phyloP scores from a whole-genome alignment of 768 basidiomycete genomes.

The Nidula microcarpa region DNA sequence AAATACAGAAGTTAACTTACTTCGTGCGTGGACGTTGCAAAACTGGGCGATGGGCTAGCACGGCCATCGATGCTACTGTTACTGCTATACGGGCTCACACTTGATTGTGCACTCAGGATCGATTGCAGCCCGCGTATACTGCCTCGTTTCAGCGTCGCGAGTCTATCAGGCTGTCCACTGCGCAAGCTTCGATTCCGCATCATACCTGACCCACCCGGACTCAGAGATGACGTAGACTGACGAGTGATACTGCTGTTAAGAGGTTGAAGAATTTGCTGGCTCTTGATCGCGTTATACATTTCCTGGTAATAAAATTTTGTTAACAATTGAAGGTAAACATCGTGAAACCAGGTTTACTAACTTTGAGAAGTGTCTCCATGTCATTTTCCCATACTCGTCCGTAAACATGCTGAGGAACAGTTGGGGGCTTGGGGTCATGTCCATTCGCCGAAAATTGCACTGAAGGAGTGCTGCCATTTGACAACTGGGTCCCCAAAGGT shows the following conservation, averaged over 20 bases:
- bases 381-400: constrained; percentile 81
- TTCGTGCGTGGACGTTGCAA: constrained; percentile 85
- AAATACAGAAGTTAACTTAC: constrained; percentile 27
- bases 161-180: constrained; percentile 57
- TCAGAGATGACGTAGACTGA: constrained; percentile 53
- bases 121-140: constrained; percentile 88
- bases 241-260: constrained; percentile 44
- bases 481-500: constrained; percentile 27
- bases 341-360: constrained; percentile 20
- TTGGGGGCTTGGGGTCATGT: constrained; percentile 18
- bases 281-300: constrained; percentile 91
- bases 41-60: constrained; percentile 93
- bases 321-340: too few species aligned
- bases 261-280: constrained; percentile 87
- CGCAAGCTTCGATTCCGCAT: constrained; percentile 74
- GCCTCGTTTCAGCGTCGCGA: constrained; percentile 80
- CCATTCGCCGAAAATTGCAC: constrained; percentile 42
- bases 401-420: constrained; percentile 35
- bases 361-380: constrained; percentile 85
- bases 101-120: constrained; percentile 62
- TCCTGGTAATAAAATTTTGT: constrained; percentile 54
- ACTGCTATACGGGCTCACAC: constrained; percentile 81
- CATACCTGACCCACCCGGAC: constrained; percentile 44
- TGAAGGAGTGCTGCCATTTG: constrained; percentile 65
- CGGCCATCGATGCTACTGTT: constrained; percentile 83